These are phyloP conservation scores for Neonectria punicea DNA, from an alignment of 2,329 filamentous ascomycete species.

Conservation along the genomic window DNA sequence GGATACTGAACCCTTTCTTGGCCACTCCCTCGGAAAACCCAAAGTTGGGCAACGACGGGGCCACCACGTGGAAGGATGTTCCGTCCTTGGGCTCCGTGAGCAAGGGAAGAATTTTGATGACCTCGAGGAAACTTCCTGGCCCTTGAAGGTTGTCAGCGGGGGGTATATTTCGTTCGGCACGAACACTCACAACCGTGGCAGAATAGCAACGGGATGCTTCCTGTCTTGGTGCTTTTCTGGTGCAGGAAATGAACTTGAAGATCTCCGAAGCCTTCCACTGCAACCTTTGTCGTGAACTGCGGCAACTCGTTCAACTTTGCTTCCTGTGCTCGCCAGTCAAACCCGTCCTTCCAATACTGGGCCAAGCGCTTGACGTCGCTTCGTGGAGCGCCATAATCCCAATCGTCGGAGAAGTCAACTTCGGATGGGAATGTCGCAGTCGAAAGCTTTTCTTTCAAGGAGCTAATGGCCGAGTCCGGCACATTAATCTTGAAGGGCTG, in stretches of 20 bases:
- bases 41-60: conserved; percentile 68
- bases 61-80: conserved; percentile 65
- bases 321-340: conserved; percentile 71
- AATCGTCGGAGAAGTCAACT: conserved; percentile 48
- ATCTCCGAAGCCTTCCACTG: conserved; percentile 66
- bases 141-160: conserved; percentile 39
- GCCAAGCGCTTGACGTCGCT: conserved; percentile 50
- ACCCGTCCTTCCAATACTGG: conserved; percentile 56
- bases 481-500: conserved; percentile 50
- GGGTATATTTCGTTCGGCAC: too few species aligned
- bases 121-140: conserved; percentile 77
- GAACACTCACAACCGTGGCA: conserved; percentile 67
- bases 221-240: conserved; percentile 58
- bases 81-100: conserved; percentile 49
- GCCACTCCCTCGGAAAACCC: conserved; percentile 46
- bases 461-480: conserved; percentile 44
- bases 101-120: conserved; percentile 67
- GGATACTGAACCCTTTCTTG: conserved; percentile 46
- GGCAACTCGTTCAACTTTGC: conserved; percentile 66
- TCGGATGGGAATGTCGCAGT: conserved; percentile 44
- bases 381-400: conserved; percentile 46
- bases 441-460: conserved; percentile 47
- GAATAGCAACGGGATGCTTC: conserved; percentile 73
- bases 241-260: conserved; percentile 74
- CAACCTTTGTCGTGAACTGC: conserved; percentile 64